Percentiles rank a stretch among this genome's conserved stretches.
Evolutionary conservation across 345 rosid genomes (phyloP).

Genomic region (Corchorus capsularis): DNA sequence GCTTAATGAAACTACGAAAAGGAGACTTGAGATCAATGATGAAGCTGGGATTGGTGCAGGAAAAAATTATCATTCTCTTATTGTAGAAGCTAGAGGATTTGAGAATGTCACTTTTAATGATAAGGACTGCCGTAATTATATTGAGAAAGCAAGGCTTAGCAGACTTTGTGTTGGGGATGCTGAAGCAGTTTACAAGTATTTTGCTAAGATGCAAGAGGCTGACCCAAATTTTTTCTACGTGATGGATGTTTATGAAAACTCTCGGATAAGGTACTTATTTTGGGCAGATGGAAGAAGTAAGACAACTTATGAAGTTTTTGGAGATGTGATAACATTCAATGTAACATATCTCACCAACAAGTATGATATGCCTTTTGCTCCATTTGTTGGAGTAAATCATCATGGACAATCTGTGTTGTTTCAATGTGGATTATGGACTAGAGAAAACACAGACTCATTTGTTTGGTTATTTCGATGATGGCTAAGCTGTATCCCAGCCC

Average conservation of each 20-base stretch:
- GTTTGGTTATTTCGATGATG: not conserved
- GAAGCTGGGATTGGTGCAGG: not conserved
- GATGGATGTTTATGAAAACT: not conserved
- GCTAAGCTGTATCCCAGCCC: not conserved
- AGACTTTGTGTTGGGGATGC: not conserved
- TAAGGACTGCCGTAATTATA: not conserved
- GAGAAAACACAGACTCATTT: not conserved
- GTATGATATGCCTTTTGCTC: not conserved
- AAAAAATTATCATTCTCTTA: not conserved
- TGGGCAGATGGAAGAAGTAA: not conserved
- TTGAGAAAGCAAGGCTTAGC: not conserved
- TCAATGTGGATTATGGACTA: not conserved
- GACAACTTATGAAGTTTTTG: not conserved
- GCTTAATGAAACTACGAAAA: not conserved
- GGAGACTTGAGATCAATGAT: not conserved
- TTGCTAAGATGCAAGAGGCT: not conserved
- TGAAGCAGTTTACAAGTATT: not conserved
- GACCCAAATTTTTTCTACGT: not conserved
- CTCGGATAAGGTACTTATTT: not conserved
- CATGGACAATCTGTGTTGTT: not conserved
- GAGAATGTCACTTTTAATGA: not conserved
- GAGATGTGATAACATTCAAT: not conserved
- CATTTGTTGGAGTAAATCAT: conserved; percentile 1
- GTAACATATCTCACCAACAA: not conserved
- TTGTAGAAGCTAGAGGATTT: not conserved